Evolutionary conservation across 2,329 filamentous ascomycete species (phyloP), one percentile per base, ranked within the genome.

Genomic region (Cadophora sp.): DNA sequence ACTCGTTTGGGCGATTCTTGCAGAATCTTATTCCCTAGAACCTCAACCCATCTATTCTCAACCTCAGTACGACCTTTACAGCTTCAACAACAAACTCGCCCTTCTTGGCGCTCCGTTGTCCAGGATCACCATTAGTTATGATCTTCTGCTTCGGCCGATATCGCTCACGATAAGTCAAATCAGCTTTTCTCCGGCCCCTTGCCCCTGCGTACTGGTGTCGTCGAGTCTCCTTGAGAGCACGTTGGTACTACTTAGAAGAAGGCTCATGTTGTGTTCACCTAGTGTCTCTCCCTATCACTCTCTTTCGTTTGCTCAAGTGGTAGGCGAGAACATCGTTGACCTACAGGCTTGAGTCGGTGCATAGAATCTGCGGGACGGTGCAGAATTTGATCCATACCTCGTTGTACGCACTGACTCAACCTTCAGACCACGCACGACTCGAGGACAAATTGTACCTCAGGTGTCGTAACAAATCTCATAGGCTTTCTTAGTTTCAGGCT

Each of bases 321-420:
- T 73, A 69, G 69, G 64, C 71, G 73, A 76, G 67, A 76, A 74
- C 72, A 72, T 77, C 74, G 73, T 74, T 75, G 73, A 71, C 62
- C 63, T 72, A 70, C 73, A 69, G 40, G 58, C 62, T 65, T 68
- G 61, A 73, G 61, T 71, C 66, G 65, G 60, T 65, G 71, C 72
- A 72, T 75, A 69, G 67, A 68, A 48, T 63, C 50, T 62, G 51
- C 74, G 76, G 76, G 50, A 64, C 19, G 48, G 22, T 73, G 72
- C 76, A 76, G 46, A 55, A 29, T 71, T 55, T 69, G 64, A 61
- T 68, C 60, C 69, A 73, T 69, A 37, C 66, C 69, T 29, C 61
- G 70, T 73, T 69, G 66, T 61, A 72, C 67, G 51, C 65, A 69
- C 63, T 69, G 69, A 68, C 69, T 66, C 62, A 68, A 37, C 60